These are phyloP conservation scores for Schizophyllum commune DNA, from an alignment of 1,284 basidiomycete genomes.

Conservation along the genomic window DNA sequence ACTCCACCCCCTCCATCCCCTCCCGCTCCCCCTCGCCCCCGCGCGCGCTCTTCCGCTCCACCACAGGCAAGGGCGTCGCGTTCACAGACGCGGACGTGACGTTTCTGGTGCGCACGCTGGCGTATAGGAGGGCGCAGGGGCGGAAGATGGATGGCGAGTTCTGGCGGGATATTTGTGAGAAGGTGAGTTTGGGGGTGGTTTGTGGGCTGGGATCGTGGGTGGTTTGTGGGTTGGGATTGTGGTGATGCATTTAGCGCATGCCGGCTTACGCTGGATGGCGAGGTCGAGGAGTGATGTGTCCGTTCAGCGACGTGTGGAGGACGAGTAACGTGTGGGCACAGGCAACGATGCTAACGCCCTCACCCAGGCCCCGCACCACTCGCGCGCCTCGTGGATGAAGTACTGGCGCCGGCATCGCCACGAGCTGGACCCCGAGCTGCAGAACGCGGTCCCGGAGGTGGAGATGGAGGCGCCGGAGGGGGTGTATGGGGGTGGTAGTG, in stretches of 20 bases:
- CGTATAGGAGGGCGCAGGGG: conserved; percentile 63
- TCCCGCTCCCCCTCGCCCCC: conserved; percentile 79
- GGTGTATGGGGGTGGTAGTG: no score
- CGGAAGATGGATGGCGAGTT: conserved; percentile 74
- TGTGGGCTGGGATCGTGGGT: no score
- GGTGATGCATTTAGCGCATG: no score
- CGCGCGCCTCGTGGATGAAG: conserved; percentile 85
- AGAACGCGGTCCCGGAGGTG: conserved; percentile 31
- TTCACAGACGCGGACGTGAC: conserved; percentile 74
- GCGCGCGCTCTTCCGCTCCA: conserved; percentile 66
- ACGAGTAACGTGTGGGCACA: no score
- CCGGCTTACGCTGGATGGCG: no score
- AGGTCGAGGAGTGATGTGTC: no score
- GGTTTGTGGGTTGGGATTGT: no score
- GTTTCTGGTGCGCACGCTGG: conserved; percentile 67
- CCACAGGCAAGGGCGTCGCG: conserved; percentile 79
- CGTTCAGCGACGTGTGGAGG: no score
- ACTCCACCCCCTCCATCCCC: no score
- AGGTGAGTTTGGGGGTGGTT: conserved; percentile 44
- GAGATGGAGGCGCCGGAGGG: no score
- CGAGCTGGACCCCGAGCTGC: conserved; percentile 56
- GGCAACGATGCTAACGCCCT: no score
- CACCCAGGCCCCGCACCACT: conserved; percentile 71
- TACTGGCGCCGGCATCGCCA: conserved; percentile 80
- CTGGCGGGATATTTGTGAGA: conserved; percentile 76